Evolutionary conservation across 1,284 basidiomycete genomes (phyloP).

Genomic region (Cutaneotrichosporon sp.): DNA sequence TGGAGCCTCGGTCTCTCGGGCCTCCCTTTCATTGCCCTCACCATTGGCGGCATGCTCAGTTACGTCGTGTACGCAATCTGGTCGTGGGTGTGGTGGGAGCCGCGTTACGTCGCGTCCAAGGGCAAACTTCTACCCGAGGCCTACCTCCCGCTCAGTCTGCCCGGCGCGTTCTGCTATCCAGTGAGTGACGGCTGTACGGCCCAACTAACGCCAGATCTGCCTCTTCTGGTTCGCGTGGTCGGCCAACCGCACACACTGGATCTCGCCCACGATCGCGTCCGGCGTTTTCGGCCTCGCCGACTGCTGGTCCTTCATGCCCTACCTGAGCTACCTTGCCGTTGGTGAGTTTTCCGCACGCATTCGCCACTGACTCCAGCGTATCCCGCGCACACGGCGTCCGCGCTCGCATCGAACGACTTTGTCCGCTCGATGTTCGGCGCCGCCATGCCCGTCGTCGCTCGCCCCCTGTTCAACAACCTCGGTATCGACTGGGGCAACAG

Average conservation of each 20-base stretch:
- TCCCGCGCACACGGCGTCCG: conserved; percentile 55
- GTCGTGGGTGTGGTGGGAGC: conserved; percentile 34
- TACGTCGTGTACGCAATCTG: conserved; percentile 36
- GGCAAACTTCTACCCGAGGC: conserved; percentile 20
- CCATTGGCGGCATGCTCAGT: conserved; percentile 21
- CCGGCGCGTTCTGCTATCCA: conserved; percentile 42
- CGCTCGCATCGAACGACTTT: conserved; percentile 48
- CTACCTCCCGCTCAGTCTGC: conserved; percentile 34
- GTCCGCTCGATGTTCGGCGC: conserved; percentile 46
- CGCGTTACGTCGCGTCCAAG: conserved; percentile 16
- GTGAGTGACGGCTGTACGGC: no score
- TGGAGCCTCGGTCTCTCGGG: conserved; percentile 37
- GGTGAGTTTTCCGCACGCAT: no score
- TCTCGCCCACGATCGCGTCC: conserved; percentile 37
- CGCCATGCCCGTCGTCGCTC: conserved; percentile 42
- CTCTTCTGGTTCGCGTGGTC: conserved; percentile 48
- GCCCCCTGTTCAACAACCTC: conserved; percentile 45
- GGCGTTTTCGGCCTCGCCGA: conserved; percentile 38
- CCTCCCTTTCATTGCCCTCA: conserved; percentile 43
- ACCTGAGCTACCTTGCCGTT: conserved; percentile 58
- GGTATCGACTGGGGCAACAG: conserved; percentile 47
- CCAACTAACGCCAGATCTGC: no score
- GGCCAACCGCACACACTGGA: conserved; percentile 38
- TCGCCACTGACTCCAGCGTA: no score
- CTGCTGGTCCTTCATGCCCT: conserved; percentile 26